These are phyloP conservation scores for Dryadomyces quercivorus DNA, from an alignment of 2,329 filamentous ascomycete species.

Conservation along the genomic window DNA sequence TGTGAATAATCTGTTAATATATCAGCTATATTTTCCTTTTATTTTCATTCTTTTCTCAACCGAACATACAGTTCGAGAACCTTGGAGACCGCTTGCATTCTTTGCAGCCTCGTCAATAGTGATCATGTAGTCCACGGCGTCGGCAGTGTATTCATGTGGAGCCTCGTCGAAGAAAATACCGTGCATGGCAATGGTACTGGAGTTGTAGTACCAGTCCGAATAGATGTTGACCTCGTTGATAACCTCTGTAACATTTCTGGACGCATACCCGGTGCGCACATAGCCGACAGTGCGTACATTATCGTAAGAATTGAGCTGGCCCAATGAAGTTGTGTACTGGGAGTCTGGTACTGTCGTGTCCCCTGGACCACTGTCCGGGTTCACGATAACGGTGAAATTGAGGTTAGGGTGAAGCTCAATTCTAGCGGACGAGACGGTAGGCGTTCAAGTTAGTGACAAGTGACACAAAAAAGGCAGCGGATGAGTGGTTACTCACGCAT, in stretches of 20 bases:
- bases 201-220: not conserved
- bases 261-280: constrained; percentile 5
- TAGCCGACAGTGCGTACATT: constrained; percentile 4
- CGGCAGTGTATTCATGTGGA: constrained; percentile 2
- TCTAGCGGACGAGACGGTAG: not conserved
- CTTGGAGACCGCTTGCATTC: not conserved
- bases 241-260: constrained; percentile 2
- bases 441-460: not conserved
- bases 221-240: constrained; percentile 4
- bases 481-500: constrained; percentile 2
- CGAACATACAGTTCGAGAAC: not conserved
- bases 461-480: not conserved
- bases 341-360: not conserved
- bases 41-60: too few relatives aligned
- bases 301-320: not conserved
- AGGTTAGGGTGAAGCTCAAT: constrained; percentile 1
- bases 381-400: constrained; percentile 9
- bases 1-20: constrained; percentile 4
- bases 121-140: constrained; percentile 1
- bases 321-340: not conserved
- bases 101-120: not conserved
- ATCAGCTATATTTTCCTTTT: not conserved
- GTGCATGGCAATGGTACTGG: constrained; percentile 1
- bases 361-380: constrained; percentile 9
- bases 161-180: constrained; percentile 6